phyloP scores from a whole-genome alignment of 2,329 filamentous ascomycete genomes.

The Fusarium floridanum region DNA sequence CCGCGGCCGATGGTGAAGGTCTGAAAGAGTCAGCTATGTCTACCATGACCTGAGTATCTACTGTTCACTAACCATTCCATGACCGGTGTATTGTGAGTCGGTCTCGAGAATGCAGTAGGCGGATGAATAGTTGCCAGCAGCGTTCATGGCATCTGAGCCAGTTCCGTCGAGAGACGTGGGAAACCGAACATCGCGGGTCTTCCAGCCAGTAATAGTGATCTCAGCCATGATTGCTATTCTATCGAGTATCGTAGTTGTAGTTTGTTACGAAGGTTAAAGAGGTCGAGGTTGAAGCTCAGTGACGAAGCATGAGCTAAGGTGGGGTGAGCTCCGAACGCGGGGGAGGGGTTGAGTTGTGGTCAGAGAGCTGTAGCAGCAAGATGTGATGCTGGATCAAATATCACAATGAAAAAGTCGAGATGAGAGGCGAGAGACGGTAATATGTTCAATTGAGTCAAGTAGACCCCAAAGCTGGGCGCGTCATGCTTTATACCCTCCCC shows the following conservation, averaged over 20 bases:
- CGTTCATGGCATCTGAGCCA: constrained; percentile 98
- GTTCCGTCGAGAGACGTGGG: constrained; percentile 96
- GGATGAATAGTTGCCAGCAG: constrained; percentile 90
- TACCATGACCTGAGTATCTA: background rate
- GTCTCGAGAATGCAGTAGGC: constrained; percentile 95
- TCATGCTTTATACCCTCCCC: constrained; percentile 38
- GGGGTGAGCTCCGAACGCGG: constrained; percentile 41
- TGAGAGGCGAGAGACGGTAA: background rate
- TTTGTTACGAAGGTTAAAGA: background rate
- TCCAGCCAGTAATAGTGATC: constrained; percentile 79
- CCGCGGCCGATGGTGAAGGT: constrained; percentile 89
- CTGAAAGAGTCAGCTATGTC: constrained; percentile 48
- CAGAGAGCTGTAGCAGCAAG: background rate
- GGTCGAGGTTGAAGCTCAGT: constrained; percentile 15
- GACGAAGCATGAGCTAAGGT: constrained; percentile 23
- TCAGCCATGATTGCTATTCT: constrained; percentile 52
- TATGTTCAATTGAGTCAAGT: constrained; percentile 30
- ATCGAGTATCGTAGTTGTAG: background rate
- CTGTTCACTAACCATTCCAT: constrained; percentile 75
- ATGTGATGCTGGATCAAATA: background rate
- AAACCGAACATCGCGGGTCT: constrained; percentile 81
- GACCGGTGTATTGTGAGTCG: constrained; percentile 76
- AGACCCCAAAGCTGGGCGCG: constrained; percentile 5
- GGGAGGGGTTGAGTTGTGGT: constrained; percentile 31
- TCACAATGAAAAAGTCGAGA: background rate